Evolutionary conservation across 352 stramenopile genomes (phyloP), one percentile per base, ranked within the genome.

Genomic region (Globisporangium solare): DNA sequence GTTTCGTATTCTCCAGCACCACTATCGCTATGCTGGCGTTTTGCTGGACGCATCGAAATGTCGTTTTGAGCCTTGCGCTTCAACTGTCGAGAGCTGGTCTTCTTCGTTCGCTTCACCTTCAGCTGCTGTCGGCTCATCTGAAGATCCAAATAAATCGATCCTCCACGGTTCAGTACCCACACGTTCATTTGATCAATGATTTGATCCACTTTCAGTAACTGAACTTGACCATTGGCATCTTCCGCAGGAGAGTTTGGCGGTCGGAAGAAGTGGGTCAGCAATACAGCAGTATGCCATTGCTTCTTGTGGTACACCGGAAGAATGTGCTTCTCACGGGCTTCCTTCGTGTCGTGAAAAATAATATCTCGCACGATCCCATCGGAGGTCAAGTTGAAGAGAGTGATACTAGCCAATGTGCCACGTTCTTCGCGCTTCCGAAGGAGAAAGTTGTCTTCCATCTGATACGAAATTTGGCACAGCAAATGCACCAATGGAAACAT

Each of bases 111-210:
- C 43, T 91, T 92, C 8, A 88, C 82, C 54, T 94, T 93, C 18
- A 86, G 70, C 31, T 95, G 83, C 52, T 94, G 83, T 1, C 86
- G 83, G 63, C 82, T 92, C 67, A 95, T 91, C 55, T 95, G 83
- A 22, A 94, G 66, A 67, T 95, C 86, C 40, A 95, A 61, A 51
- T 95, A 95, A 46, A 92, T 91, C 1, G 83, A 90, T 0, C 86
- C 86, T 14, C 83, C 86, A 13, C 86, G 86, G 57, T 95, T 80
- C 42, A 95, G 68, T 14, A 74, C 77, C 86, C 86, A 95, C 15
- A 92, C 78, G 47, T 79, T 92, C 83, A 95, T 94, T 40, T 89
- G 76, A 61, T 93, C 83, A 20, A 95, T 86, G 27, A 95, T 95
- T 54, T 93, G 83, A 13, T 92, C 82, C 22, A 92, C 83, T 60